Evolutionary conservation across 163 green algal species (phyloP).

Genomic region (Coccomyxa subellipsoidea): DNA sequence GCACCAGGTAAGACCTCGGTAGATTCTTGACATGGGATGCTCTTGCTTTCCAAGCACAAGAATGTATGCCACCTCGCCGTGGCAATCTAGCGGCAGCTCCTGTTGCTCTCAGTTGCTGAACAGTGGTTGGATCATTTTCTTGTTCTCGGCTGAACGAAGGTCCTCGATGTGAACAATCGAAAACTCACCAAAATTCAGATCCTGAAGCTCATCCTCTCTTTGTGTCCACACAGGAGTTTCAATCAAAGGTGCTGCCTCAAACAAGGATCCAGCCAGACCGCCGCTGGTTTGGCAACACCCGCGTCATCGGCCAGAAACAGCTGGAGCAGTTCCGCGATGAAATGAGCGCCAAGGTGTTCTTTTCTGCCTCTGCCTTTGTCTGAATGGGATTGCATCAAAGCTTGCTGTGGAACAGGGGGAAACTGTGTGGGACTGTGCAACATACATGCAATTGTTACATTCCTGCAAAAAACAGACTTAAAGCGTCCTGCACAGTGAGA

Average conservation of each 20-base stretch:
- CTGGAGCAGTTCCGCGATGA: conserved; percentile 93
- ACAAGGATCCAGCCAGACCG: conserved; percentile 96
- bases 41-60: not conserved
- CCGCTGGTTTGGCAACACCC: conserved; percentile 98
- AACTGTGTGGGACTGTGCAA: too few species aligned
- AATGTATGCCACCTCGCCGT: too few species aligned
- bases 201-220: not conserved
- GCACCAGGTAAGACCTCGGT: conserved; percentile 60
- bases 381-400: not conserved
- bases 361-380: not conserved
- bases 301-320: conserved; percentile 96
- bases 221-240: conserved; percentile 72
- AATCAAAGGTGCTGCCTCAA: conserved; percentile 90
- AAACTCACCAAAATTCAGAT: too few species aligned
- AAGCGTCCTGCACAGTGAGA: too few species aligned
- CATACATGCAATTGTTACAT: too few species aligned
- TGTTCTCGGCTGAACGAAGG: too few species aligned
- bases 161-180: too few species aligned
- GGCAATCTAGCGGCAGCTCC: too few species aligned
- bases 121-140: too few species aligned
- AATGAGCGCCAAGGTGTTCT: conserved; percentile 80
- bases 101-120: not conserved
- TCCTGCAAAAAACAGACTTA: too few species aligned
- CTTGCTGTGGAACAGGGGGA: too few species aligned
- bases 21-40: too few species aligned